Evolutionary conservation across 441 rosid genomes (phyloP).

Genomic region (Croton setiger): DNA sequence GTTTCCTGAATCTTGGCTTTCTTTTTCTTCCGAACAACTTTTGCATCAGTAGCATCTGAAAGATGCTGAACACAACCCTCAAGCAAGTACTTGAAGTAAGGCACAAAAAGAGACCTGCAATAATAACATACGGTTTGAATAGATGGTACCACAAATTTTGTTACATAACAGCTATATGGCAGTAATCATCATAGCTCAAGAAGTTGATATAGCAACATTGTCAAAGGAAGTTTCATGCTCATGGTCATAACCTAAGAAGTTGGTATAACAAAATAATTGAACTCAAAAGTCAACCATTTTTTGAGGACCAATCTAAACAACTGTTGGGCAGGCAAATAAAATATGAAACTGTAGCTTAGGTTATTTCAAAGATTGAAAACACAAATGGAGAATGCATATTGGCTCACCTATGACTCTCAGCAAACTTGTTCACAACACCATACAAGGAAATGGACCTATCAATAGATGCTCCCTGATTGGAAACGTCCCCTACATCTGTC

Average conservation of each 20-base stretch:
- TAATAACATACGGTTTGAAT: constrained; percentile 19
- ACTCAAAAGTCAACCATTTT: not conserved
- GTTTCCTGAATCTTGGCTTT: constrained; percentile 66
- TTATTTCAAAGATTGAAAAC: not conserved
- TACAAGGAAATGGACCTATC: constrained; percentile 81
- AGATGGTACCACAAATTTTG: too few relatives aligned
- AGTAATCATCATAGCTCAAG: not conserved
- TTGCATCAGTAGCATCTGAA: constrained; percentile 38
- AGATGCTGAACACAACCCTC: constrained; percentile 69
- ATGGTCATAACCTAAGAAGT: too few relatives aligned
- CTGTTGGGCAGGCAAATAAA: not conserved
- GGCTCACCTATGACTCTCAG: constrained; percentile 83
- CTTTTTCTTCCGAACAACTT: constrained; percentile 62
- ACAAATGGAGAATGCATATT: not conserved
- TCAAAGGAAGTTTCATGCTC: too few relatives aligned
- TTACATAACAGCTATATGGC: too few relatives aligned
- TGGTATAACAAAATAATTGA: not conserved
- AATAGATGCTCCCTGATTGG: constrained; percentile 34
- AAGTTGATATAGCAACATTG: not conserved
- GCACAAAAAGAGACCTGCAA: constrained; percentile 90
- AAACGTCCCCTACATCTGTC: constrained; percentile 49
- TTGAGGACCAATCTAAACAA: not conserved
- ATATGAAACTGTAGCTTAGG: not conserved
- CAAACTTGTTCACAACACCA: constrained; percentile 71
- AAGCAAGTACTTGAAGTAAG: constrained; percentile 79